Conservation (phyloP, 2,329 filamentous ascomycete genomes). For the Zymoseptoria passerinii region DNA sequence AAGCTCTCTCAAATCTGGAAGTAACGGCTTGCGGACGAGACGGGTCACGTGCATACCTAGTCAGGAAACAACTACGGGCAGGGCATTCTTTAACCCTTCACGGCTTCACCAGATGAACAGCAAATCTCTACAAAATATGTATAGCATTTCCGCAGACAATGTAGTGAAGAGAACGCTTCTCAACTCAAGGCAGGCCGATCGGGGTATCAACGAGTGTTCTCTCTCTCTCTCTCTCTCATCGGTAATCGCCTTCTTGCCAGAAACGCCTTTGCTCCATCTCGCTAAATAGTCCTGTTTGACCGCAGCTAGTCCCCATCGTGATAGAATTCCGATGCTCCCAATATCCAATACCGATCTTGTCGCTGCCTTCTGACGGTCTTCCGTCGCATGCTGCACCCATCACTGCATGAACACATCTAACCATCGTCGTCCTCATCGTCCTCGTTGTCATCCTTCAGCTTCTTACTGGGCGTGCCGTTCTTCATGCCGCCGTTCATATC, state of each 20-base stretch:
- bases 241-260: not conserved
- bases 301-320: not conserved
- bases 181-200: not conserved
- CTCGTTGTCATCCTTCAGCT: conserved; percentile 34
- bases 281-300: not conserved
- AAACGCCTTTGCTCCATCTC: not conserved
- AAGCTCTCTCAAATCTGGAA: not conserved
- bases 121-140: not conserved
- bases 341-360: not conserved
- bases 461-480: conserved; percentile 23
- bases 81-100: not conserved
- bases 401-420: not conserved
- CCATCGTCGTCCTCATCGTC: conserved; percentile 16
- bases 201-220: not conserved
- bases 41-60: not conserved
- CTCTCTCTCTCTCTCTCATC: not conserved
- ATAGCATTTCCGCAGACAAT: not conserved
- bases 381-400: not conserved
- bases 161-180: not conserved
- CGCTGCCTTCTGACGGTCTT: not conserved
- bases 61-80: no score
- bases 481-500: conserved; percentile 26
- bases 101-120: not conserved
- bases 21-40: not conserved
- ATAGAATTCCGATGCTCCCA: not conserved